Percentiles rank a stretch among this genome's conserved stretches.
Evolutionary conservation across 2,329 filamentous ascomycete genomes (phyloP).

Genomic region (Hymenoscyphus occultus): DNA sequence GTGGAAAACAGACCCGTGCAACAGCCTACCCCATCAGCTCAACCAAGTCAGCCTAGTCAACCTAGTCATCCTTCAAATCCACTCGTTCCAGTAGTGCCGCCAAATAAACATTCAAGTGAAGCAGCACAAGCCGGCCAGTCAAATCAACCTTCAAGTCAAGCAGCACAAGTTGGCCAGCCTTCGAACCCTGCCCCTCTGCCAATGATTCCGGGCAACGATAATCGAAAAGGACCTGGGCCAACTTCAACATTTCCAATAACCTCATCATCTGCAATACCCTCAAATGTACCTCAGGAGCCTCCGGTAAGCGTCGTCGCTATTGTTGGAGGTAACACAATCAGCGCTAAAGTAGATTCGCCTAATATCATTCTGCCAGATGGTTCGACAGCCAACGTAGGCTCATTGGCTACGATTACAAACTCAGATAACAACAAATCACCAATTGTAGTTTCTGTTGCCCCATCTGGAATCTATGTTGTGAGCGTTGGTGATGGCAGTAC

Average conservation of each 20-base stretch:
- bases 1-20: slow-evolving; percentile 8
- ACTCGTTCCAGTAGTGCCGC: background rate
- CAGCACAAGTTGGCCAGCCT: background rate
- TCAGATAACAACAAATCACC: background rate
- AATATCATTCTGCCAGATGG: slow-evolving; percentile 19
- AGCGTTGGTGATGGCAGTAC: slow-evolving; percentile 2
- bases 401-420: background rate
- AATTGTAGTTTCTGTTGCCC: slow-evolving; percentile 15
- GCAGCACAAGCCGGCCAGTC: background rate
- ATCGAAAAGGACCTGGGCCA: background rate
- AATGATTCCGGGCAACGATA: background rate
- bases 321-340: slow-evolving; percentile 16
- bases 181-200: background rate
- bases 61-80: background rate
- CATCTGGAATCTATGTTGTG: slow-evolving; percentile 11
- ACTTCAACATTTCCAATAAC: background rate
- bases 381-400: slow-evolving; percentile 17
- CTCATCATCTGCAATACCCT: too few relatives aligned
- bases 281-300: background rate
- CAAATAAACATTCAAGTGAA: background rate
- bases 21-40: background rate
- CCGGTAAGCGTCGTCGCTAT: slow-evolving; percentile 11
- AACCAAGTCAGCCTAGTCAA: background rate
- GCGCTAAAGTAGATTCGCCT: slow-evolving; percentile 18
- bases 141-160: background rate